Conservation (phyloP, 371 early-diverging fungal genomes). For the Mortierella sp. region DNA sequence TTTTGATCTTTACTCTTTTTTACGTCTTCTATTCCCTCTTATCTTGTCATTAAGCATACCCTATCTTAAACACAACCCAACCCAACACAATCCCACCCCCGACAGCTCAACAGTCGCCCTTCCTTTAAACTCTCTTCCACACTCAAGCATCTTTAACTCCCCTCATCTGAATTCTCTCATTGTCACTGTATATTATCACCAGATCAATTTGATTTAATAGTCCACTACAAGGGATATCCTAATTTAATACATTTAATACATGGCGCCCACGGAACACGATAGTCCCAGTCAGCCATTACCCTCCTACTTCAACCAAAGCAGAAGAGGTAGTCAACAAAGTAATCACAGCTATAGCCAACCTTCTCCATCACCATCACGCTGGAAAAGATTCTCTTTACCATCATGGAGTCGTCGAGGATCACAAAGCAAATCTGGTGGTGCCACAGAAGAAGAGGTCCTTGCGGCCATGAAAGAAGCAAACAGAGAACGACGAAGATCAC, state of each 20-base stretch:
- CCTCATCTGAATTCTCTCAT: too few relatives aligned
- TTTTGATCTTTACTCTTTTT: neutral
- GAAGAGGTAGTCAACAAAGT: slow-evolving; percentile 2
- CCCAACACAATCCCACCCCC: too few relatives aligned
- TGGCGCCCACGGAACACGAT: neutral
- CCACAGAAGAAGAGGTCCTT: slow-evolving; percentile 27
- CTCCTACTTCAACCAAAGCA: neutral
- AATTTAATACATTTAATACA: neutral
- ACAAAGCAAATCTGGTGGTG: slow-evolving; percentile 4
- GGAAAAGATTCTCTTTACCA: slow-evolving; percentile 7
- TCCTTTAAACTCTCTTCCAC: too few relatives aligned
- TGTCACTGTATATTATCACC: neutral
- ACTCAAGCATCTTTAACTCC: too few relatives aligned
- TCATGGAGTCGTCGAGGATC: slow-evolving; percentile 21
- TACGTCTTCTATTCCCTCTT: neutral
- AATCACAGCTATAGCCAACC: neutral
- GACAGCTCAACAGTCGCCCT: too few relatives aligned
- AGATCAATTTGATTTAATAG: neutral
- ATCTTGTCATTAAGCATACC: neutral
- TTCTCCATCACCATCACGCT: neutral
- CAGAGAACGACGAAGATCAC: neutral
- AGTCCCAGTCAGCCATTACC: neutral
- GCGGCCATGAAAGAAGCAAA: slow-evolving; percentile 36
- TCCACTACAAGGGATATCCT: neutral
- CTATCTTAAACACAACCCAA: neutral